These are phyloP conservation scores for Metschnikowia anglica DNA, from an alignment of 805 yeast species.

Conservation along the genomic window DNA sequence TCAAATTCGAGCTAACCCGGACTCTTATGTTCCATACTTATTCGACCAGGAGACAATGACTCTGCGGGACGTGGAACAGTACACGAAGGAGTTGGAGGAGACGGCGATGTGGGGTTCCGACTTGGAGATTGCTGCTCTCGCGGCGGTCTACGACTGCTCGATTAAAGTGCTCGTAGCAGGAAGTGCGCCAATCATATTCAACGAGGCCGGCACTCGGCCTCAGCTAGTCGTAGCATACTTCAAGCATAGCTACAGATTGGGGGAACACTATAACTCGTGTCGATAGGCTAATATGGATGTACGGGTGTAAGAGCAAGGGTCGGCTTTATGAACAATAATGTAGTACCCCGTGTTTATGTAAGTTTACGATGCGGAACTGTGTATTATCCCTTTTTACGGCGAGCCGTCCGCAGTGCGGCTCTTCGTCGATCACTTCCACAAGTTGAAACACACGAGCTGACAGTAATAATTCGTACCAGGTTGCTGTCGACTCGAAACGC, in stretches of 20 bases:
- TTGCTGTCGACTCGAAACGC: too few relatives aligned
- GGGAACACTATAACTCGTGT: slow-evolving; percentile 90
- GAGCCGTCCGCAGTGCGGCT: not conserved
- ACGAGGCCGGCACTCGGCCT: slow-evolving; percentile 54
- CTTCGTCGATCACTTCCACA: not conserved
- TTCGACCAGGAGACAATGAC: slow-evolving; percentile 75
- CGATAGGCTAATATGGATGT: slow-evolving; percentile 13
- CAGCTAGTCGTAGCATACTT: slow-evolving; percentile 75
- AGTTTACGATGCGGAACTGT: not conserved
- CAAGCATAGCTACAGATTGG: slow-evolving; percentile 82
- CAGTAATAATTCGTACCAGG: too few relatives aligned
- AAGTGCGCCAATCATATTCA: slow-evolving; percentile 60
- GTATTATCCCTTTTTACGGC: slow-evolving; percentile 1
- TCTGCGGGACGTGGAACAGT: slow-evolving; percentile 62
- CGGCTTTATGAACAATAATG: not conserved
- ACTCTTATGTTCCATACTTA: slow-evolving; percentile 76
- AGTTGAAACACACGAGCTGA: too few relatives aligned
- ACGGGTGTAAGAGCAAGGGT: slow-evolving; percentile 3
- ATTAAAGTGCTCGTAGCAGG: slow-evolving; percentile 80
- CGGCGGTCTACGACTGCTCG: slow-evolving; percentile 68
- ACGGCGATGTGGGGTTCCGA: slow-evolving; percentile 98
- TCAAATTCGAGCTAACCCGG: slow-evolving; percentile 61
- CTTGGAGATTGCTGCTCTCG: slow-evolving; percentile 80
- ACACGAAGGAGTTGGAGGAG: slow-evolving; percentile 63
- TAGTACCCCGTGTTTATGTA: not conserved